phyloP scores from a whole-genome alignment of 495 filamentous ascomycete species.

The Penicillium robsamsonii region DNA sequence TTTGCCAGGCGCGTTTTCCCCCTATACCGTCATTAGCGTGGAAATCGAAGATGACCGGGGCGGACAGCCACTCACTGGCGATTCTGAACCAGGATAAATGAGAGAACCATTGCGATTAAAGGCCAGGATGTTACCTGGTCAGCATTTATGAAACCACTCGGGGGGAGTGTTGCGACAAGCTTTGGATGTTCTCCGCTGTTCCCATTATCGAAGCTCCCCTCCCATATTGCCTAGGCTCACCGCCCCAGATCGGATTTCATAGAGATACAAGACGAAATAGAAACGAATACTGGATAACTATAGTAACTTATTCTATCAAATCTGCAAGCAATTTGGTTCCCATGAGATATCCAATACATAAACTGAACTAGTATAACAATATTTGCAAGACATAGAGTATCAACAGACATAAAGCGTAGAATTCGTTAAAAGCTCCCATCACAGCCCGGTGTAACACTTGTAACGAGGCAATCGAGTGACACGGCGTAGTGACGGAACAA shows the following conservation, averaged over 20 bases:
- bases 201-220: constrained; percentile 32
- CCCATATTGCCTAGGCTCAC: constrained; percentile 36
- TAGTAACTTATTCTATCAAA: background rate
- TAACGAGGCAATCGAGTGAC: background rate
- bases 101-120: constrained; percentile 66
- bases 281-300: background rate
- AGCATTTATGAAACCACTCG: constrained; percentile 23
- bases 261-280: background rate
- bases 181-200: constrained; percentile 27
- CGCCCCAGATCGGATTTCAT: constrained; percentile 16
- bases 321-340: background rate
- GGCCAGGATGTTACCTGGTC: constrained; percentile 21
- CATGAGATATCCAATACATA: background rate
- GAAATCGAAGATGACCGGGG: background rate
- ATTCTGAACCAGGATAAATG: constrained; percentile 96
- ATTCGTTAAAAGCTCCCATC: constrained; percentile 24
- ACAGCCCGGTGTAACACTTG: background rate
- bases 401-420: constrained; percentile 27
- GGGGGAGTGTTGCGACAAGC: constrained; percentile 14
- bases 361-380: constrained; percentile 3
- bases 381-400: constrained; percentile 16
- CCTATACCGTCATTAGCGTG: constrained; percentile 50
- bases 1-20: constrained; percentile 98
- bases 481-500: background rate
- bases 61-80: constrained; percentile 68